phyloP scores from a whole-genome alignment of 2,329 filamentous ascomycete genomes.

The Periconia digitata region DNA sequence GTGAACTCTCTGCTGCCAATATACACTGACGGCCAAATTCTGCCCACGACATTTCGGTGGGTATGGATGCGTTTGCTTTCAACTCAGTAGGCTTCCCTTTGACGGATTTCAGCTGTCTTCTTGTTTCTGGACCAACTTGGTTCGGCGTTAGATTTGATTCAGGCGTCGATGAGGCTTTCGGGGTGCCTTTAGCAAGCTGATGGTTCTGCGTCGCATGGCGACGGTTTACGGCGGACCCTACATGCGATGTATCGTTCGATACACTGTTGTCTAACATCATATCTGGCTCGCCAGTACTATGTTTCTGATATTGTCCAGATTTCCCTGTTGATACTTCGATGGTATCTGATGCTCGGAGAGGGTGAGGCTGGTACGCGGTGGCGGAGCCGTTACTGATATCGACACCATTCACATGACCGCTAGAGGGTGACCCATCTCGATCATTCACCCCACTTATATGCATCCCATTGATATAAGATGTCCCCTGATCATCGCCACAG shows the following conservation, averaged over 20 bases:
- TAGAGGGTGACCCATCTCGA: conserved; percentile 32
- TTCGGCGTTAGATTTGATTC: conserved; percentile 30
- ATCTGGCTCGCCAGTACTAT: conserved; percentile 18
- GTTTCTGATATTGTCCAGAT: conserved; percentile 9
- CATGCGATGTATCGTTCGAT: background rate
- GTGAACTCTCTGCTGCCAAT: conserved; percentile 82
- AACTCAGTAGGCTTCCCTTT: conserved; percentile 30
- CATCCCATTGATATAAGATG: conserved; percentile 37
- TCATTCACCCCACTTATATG: conserved; percentile 36
- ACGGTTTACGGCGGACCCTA: background rate
- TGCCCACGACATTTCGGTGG: conserved; percentile 67
- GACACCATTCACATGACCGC: conserved; percentile 29
- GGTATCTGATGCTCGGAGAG: conserved; percentile 21
- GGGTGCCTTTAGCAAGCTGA: conserved; percentile 21
- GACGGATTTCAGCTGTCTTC: conserved; percentile 17
- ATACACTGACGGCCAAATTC: conserved; percentile 93
- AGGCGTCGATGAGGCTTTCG: conserved; percentile 35
- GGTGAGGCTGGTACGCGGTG: conserved; percentile 29
- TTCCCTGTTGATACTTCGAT: conserved; percentile 15
- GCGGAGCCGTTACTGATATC: conserved; percentile 31
- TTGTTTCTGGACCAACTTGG: conserved; percentile 17
- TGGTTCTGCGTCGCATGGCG: conserved; percentile 21
- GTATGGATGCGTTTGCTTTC: conserved; percentile 78
- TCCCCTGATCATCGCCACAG: conserved; percentile 39
- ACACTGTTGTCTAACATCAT: background rate